Percentiles rank a stretch among this genome's conserved stretches.
phyloP scores from a whole-genome alignment of 176 grass and related monocot species.

The Tillandsia leiboldiana region DNA sequence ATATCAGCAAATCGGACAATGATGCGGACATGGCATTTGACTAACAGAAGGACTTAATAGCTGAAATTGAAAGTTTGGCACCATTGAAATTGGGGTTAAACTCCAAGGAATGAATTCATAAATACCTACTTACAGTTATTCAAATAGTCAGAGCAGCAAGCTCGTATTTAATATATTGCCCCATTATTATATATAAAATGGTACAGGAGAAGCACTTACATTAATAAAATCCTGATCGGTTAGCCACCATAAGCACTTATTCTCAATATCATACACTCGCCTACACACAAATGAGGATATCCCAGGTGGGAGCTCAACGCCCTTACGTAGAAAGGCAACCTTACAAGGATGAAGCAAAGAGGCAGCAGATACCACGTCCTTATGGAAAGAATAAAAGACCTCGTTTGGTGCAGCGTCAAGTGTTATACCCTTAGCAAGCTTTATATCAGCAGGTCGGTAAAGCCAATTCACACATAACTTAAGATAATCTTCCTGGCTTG shows the following conservation, averaged over 20 bases:
- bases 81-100: too few species aligned
- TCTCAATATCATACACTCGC: constrained; percentile 79
- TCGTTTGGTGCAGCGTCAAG: constrained; percentile 64
- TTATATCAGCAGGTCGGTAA: constrained; percentile 64
- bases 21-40: too few species aligned
- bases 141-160: too few species aligned
- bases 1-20: too few species aligned
- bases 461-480: constrained; percentile 76
- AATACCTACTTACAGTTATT: too few species aligned
- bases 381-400: constrained; percentile 86
- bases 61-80: neutral
- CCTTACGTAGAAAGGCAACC: constrained; percentile 79
- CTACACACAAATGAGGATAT: constrained; percentile 69
- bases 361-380: constrained; percentile 62
- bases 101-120: neutral
- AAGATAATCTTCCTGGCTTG: constrained; percentile 39
- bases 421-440: constrained; percentile 56
- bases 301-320: constrained; percentile 55
- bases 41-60: too few species aligned
- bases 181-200: constrained; percentile 1
- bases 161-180: too few species aligned
- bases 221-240: constrained; percentile 87
- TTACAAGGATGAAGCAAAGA: constrained; percentile 88
- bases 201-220: constrained; percentile 43
- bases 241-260: constrained; percentile 92